Evolutionary conservation across 164 flowering plant species (phyloP).

Genomic region (Litsea cubeba): DNA sequence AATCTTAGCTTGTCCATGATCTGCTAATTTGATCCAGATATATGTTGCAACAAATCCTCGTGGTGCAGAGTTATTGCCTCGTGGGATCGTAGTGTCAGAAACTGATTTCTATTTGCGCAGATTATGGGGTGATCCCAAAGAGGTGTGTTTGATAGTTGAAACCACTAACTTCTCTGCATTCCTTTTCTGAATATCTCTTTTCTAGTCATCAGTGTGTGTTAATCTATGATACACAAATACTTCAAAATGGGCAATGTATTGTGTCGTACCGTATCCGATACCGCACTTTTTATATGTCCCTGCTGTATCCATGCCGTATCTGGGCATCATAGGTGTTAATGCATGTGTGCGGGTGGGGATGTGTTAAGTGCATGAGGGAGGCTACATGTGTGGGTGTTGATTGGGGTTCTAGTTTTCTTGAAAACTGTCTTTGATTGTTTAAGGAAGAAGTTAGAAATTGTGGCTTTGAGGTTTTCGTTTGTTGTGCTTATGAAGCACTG

Average conservation of each 20-base stretch:
- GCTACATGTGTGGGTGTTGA: not conserved
- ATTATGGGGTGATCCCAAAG: slow-evolving; percentile 92
- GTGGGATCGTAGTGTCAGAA: slow-evolving; percentile 73
- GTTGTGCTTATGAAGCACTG: not conserved
- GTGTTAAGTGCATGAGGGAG: not conserved
- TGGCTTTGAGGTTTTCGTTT: not conserved
- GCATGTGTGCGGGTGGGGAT: not conserved
- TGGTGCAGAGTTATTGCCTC: slow-evolving; percentile 85
- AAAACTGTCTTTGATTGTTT: too few species aligned
- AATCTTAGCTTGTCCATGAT: not conserved
- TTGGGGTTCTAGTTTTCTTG: not conserved
- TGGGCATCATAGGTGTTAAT: not conserved
- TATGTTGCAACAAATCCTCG: slow-evolving; percentile 78
- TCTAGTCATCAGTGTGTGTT: not conserved
- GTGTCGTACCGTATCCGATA: not conserved
- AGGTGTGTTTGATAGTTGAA: slow-evolving; percentile 31
- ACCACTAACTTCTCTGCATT: not conserved
- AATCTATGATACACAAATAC: not conserved
- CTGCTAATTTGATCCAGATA: slow-evolving; percentile 42
- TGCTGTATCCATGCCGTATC: not conserved
- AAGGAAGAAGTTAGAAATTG: not conserved
- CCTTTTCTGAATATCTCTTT: not conserved
- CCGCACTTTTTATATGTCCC: too few species aligned
- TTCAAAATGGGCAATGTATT: not conserved
- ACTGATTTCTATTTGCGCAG: slow-evolving; percentile 78